A percentile compares a stretch with the other conserved stretches of the same genome.
phyloP scores from a whole-genome alignment of 371 early-diverging fungal species.

The Saksenaea oblongispora region DNA sequence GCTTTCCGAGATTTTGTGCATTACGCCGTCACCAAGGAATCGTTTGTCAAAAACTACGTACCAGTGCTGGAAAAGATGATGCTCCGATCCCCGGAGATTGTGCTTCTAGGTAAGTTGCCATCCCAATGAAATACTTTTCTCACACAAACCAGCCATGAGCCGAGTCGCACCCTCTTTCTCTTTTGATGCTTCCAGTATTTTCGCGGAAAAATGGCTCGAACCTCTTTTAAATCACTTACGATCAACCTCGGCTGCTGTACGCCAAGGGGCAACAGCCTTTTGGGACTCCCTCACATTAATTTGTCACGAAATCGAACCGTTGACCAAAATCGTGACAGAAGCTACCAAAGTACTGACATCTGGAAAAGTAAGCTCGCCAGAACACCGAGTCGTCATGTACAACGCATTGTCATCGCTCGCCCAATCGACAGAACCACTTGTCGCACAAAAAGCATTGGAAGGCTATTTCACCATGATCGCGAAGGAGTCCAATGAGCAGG shows the following conservation, averaged over 20 bases:
- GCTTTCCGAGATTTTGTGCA: constrained; percentile 65
- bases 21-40: constrained; percentile 48
- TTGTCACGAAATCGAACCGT: constrained; percentile 49
- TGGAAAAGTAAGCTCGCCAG: constrained; percentile 64
- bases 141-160: constrained; percentile 44
- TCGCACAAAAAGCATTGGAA: constrained; percentile 64
- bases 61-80: constrained; percentile 74
- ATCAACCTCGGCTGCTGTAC: constrained; percentile 64
- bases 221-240: constrained; percentile 68
- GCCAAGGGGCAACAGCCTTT: constrained; percentile 55
- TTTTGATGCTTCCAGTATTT: constrained; percentile 65
- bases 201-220: constrained; percentile 67
- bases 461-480: constrained; percentile 63
- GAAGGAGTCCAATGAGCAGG: constrained; percentile 82
- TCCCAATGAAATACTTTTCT: background rate
- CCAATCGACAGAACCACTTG: constrained; percentile 50
- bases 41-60: constrained; percentile 53
- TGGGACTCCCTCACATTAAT: constrained; percentile 57
- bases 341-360: constrained; percentile 57
- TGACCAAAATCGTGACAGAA: constrained; percentile 62
- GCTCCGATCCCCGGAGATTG: constrained; percentile 87
- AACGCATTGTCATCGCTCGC: constrained; percentile 55
- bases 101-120: constrained; percentile 59
- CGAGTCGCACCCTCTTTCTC: constrained; percentile 50
- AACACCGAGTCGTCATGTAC: constrained; percentile 65